These are phyloP conservation scores for Salix udensis DNA, from an alignment of 345 rosid species.

Conservation along the genomic window DNA sequence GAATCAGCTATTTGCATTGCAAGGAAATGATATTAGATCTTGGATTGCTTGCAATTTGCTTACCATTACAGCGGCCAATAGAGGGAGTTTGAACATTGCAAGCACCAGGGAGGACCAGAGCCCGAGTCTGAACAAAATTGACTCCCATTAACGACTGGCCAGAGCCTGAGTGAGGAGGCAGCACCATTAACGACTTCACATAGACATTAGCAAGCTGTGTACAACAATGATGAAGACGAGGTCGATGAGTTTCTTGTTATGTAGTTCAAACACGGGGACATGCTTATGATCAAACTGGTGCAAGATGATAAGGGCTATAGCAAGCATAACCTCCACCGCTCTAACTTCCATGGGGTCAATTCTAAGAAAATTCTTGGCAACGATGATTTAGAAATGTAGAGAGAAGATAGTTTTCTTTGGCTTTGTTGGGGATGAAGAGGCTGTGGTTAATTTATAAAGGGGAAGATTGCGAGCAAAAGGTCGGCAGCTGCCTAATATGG, in stretches of 20 bases:
- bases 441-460: background rate
- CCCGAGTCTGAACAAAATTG: slow-evolving; percentile 33
- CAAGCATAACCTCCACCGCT: background rate
- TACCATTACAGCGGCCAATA: slow-evolving; percentile 21
- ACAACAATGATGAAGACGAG: slow-evolving; percentile 34
- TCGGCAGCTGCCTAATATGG: slow-evolving; percentile 4
- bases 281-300: slow-evolving; percentile 15
- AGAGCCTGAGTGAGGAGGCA: slow-evolving; percentile 26
- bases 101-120: slow-evolving; percentile 28
- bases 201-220: slow-evolving; percentile 28
- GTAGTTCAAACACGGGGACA: slow-evolving; percentile 28
- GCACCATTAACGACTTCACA: slow-evolving; percentile 28
- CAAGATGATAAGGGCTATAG: slow-evolving; percentile 8
- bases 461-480: background rate
- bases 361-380: background rate
- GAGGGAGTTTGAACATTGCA: slow-evolving; percentile 32
- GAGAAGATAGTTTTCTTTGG: background rate
- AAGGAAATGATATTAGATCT: background rate
- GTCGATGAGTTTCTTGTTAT: slow-evolving; percentile 23
- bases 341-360: slow-evolving; percentile 6
- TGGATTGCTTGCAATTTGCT: background rate
- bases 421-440: background rate
- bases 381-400: background rate
- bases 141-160: slow-evolving; percentile 15
- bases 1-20: background rate